Base-by-base conservation (phyloP, 768 basidiomycete species). In the Rhodosporidiobolus odoratus region DNA sequence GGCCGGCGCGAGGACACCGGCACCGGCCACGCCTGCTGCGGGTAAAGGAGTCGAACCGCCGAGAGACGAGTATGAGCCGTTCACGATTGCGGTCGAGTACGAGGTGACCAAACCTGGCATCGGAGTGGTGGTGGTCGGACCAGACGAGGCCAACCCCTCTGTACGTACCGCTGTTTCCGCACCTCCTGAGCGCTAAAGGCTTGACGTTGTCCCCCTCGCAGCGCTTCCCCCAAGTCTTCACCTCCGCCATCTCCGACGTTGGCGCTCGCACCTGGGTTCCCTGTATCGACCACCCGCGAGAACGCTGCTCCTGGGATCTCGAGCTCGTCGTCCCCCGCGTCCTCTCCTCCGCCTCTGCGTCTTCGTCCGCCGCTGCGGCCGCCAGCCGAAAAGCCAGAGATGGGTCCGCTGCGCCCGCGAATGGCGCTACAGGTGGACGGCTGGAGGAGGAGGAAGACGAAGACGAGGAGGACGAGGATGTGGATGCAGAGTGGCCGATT, bases 251-350 rank as follows among this genome's bases (percentile, higher is more conserved):
- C 0, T 88, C 88, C 13, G 88, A 92, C 10, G 91, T 94, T 77
- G 85, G 91, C 25, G 93, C 95, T n/a, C 84, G 96, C 77, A 93
- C 91, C 76, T 99, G 96, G 96, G 88, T 97, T n/a, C 96, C 96
- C 21, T 99, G 96, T 76, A 80, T 97, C 27, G 96, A 99, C 79
- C 90, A 86, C 75, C 80, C 92, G 30, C 95, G 92, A 91, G 94
- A 96, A 80, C 88, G 91, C 76, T 96, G 91, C 75, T 94, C 95
- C 12, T 99, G 96, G 96, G 96, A 99, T 77, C 89, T 98, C 66
- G 92, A 97, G 79, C 91, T 96, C 79, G 86, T 96, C 60, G 94
- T 96, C 41, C 93, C 94, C 59, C 73, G 80, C 37, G 72, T 75
- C 38, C 72, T 77, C 34, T 48, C 67, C 23, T 60, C 65, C 8